Base-by-base conservation (phyloP, 2,329 filamentous ascomycete genomes). In the Erysiphe pulchra region DNA sequence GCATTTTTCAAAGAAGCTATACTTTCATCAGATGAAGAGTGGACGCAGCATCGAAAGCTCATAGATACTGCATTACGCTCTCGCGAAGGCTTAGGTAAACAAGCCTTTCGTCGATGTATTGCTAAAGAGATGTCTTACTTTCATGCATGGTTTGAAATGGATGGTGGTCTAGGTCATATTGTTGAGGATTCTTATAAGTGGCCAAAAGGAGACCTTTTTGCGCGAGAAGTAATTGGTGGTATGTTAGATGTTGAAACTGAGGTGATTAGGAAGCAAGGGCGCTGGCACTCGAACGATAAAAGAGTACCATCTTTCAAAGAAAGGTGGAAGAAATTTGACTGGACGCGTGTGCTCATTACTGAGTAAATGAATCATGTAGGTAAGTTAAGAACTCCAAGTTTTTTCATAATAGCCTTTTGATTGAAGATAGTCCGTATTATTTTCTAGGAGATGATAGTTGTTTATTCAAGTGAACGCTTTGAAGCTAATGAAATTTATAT, bases 81-180 rank as follows among this genome's bases (percentile, higher is more conserved):
- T 48, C 61, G 67, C n/a, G 68, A 73, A 2, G 82, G 80, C 0
- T 60, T 84, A 50, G 90, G 87, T 0, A 80, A 80, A 56, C 61
- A 71, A 45, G 86, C 90, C 1, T 98, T 98, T 60, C 71, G 87
- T 1, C 70, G 76, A 47, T 79, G 72, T 17, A 67, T 98, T 49
- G 83, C 82, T 12, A 93, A 92, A 63, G 87, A 98, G 65, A 87
- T 92, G 81, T 87, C 92, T 0, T 98, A 98, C 60, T 98, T 98
- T 56, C 90, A 98, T 60, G 87, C 78, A 17, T 98, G 87, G 86
- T 95, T 95, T 58, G 73, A 75, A 45, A 65, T 98, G 1, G 86
- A 98, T 57, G 90, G 90, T 2, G 90, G 90, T 0, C 62, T 98
- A 51, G 90, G 84, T 0, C 90, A 98, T 59, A 68, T 98, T 9